A percentile compares a stretch with the other conserved stretches of the same genome.
Conservation (phyloP, 768 basidiomycete genomes). For the Piloderma croceum region DNA sequence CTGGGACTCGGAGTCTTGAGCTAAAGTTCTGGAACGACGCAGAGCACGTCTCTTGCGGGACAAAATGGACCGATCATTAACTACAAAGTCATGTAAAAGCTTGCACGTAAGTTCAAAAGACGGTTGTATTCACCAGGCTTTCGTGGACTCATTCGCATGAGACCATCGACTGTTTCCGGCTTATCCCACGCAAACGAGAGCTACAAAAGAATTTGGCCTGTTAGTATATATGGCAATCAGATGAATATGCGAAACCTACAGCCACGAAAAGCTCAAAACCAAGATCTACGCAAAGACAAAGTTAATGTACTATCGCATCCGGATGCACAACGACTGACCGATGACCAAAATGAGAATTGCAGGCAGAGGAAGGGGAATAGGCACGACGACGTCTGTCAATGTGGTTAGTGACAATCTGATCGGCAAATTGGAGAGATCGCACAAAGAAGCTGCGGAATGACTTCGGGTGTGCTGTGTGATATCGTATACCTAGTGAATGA, state of each 20-base stretch:
- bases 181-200: slow-evolving; percentile 71
- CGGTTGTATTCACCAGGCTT: slow-evolving; percentile 48
- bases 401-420: slow-evolving; percentile 3
- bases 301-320: not conserved
- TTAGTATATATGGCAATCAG: not conserved
- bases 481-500: slow-evolving; percentile 46
- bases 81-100: slow-evolving; percentile 23
- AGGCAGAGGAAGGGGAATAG: slow-evolving; percentile 58
- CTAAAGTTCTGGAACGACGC: slow-evolving; percentile 48
- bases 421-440: slow-evolving; percentile 15
- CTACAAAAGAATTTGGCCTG: slow-evolving; percentile 21
- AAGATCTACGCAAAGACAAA: slow-evolving; percentile 41
- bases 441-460: slow-evolving; percentile 66
- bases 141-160: slow-evolving; percentile 63
- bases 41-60: slow-evolving; percentile 53
- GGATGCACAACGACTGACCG: slow-evolving; percentile 32
- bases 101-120: not conserved
- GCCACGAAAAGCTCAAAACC: slow-evolving; percentile 66
- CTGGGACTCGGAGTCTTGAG: slow-evolving; percentile 48
- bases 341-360: slow-evolving; percentile 70
- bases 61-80: slow-evolving; percentile 50
- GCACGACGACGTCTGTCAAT: slow-evolving; percentile 59
- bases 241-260: slow-evolving; percentile 31
- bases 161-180: slow-evolving; percentile 56
- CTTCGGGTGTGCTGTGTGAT: slow-evolving; percentile 63